Evolutionary conservation across 176 grass and related monocot genomes (phyloP), one percentile per base, ranked within the genome.

Genomic region (Triticum dicoccoides): DNA sequence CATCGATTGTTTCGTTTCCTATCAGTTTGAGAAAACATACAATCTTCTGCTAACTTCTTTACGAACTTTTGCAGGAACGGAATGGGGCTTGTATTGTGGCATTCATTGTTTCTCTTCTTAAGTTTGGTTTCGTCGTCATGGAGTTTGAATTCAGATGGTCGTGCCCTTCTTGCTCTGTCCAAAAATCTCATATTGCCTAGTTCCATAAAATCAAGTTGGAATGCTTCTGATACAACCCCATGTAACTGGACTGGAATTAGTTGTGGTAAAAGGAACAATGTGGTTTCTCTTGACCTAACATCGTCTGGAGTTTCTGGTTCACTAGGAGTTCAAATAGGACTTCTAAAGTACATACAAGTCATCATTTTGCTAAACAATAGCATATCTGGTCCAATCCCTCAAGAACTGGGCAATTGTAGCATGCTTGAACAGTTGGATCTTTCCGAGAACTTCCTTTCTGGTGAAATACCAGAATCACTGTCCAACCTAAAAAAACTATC

Each of bases 391-490:
- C 18, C 25, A 67, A 93, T 93, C 20, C 89, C 94, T 8, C 73
- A 42, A 15, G 91, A 95, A 81, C 33, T 98, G 62, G 85, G 87
- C 27, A 87, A 87, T 62, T 98, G 95, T 73, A 90, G 15, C 34
- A 74, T 70, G 66, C 76, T 98, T 86, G 80, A 87, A 61, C 25
- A 65, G 45, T 78, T 98, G 70, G 83, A 95, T 76, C 79, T 98
- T 30, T 90, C 93, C 1, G 7, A 1, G 5, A 98, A 98, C 69
- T 34, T 34, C 6, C 52, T 98, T 89, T 93, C 92, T 5, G 91
- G 89, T 29, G 52, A 90, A 68, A 98, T 97, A 70, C 95, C 92
- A 86, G 68, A 74, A 82, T 89, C 75, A 52, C 82, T 97, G 51
- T 33, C 54, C 0, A 90, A 95, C 76, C 74, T 95, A 35, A 88